A percentile compares a stretch with the other conserved stretches of the same genome.
phyloP scores from a whole-genome alignment of 208 protist genomes.

The Leishmania gerbilli region DNA sequence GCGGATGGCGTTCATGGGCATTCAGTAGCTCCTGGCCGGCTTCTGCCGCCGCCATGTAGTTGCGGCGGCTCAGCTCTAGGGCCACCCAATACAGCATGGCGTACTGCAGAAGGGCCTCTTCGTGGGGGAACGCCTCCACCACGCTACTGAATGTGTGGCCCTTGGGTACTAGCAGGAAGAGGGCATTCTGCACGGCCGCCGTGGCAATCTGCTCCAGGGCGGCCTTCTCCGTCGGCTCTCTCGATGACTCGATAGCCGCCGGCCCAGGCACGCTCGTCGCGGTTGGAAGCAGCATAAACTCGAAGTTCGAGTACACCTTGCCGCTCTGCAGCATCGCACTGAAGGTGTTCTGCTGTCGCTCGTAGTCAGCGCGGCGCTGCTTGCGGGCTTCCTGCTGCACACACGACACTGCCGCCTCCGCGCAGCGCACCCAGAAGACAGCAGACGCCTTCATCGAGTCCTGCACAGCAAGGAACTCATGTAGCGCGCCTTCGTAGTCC shows the following conservation, averaged over 20 bases:
- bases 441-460: conserved; percentile 74
- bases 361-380: conserved; percentile 60
- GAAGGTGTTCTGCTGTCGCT: conserved; percentile 71
- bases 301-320: conserved; percentile 78
- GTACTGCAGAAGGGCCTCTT: conserved; percentile 61
- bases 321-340: conserved; percentile 65
- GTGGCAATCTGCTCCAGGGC: conserved; percentile 57
- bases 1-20: conserved; percentile 56
- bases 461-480: conserved; percentile 73
- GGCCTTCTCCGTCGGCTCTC: conserved; percentile 29
- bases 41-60: conserved; percentile 78
- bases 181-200: conserved; percentile 76
- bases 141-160: conserved; percentile 60
- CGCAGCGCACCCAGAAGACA: conserved; percentile 85
- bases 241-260: conserved; percentile 28
- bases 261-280: conserved; percentile 52
- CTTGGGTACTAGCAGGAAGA: conserved; percentile 74
- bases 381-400: conserved; percentile 44
- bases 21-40: conserved; percentile 73
- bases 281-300: conserved; percentile 78
- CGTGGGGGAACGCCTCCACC: conserved; percentile 64
- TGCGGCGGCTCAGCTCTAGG: conserved; percentile 70
- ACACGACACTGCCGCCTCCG: conserved; percentile 72
- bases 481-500: conserved; percentile 74
- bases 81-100: conserved; percentile 81